Base-by-base conservation (phyloP, 108 stramenopile genomes). In the Pseudonitzschia multiseries region DNA sequence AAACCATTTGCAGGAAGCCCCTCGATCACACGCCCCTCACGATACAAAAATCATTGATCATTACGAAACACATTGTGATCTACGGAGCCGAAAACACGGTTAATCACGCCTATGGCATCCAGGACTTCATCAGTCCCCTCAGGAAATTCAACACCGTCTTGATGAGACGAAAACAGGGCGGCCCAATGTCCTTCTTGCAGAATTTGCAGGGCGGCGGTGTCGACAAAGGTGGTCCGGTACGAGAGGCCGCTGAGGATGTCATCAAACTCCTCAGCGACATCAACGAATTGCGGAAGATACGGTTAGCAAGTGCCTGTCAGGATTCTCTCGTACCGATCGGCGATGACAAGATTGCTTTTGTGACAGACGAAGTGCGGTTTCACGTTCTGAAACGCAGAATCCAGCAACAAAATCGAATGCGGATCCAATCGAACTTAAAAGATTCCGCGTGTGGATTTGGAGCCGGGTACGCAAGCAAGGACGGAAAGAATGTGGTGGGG, bases 361-460 rank as follows among this genome's bases (percentile, higher is more conserved):
- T 84, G 14, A 81, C 79, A 10, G 87, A 88, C 63, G 84, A 85
- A 42, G 83, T 82, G 12, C 74, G 87, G 24, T 71, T 76, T 44
- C 67, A 48, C 22, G 65, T 76, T 14, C 71, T 86, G 71, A 56
- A 78, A 73, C 62, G 78, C 56, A 60, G 75, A 56, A 83, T 86
- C 62, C 73, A 72, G 33, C 33, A 78, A 61, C 71, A 86, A 66
- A 69, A 79, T 53, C 69, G 61, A 29, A 67, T 81, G 5, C 46
- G 71, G 42, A 79, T 79, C 60, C 73, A 75, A 56, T 73, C 70
- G n/a, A 89, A 89, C 61, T 56, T 89, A 1, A 81, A 76, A 43
- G 84, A 89, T 44, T 71, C 70, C 41, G 84, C 81, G 17, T 73
- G 81, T 50, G 88, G 82, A n/a, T 89, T 86, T 67, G 88, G 88